Base-by-base conservation (phyloP, 1,139 yeast genomes). In the Candida buenavistaensis region DNA sequence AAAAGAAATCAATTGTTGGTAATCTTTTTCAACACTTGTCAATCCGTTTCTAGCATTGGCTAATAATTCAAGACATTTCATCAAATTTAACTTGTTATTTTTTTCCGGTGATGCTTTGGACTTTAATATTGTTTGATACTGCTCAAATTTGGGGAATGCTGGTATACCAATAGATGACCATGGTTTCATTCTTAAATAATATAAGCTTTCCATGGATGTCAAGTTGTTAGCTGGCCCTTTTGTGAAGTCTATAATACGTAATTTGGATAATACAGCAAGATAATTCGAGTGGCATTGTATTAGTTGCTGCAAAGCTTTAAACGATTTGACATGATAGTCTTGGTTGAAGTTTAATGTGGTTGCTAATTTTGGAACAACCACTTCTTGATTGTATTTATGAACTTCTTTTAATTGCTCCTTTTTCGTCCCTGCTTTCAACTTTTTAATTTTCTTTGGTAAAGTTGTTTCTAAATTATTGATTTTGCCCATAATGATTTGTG, bases 121-220 rank as follows among this genome's bases (percentile, higher is more conserved):
- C 3, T 30, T 19, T 17, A 43, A 30, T 10, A 32, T 24, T n/a
- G 34, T 22, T 35, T 34, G 38, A 41, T 58, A 69, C 28, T 62
- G 62, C 8, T 59, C 54, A 48, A 61, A 82, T 0, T 64, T 54
- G 3, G 92, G 86, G 33, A 75, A 53, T 20, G 68, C 71, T 0
- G 97, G 97, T 5, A 81, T 81, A 0, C 95, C 96, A 12, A 90
- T 83, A 0, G 90, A 75, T 12, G 86, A 78, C 64, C 86, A 88
- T 3, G 95, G 82, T 53, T 88, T 89, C 75, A 89, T 76, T 45
- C 96, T 73, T 29, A 89, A 61, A 14, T 74, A 66, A 55, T 73
- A 87, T n/a, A 82, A 58, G 26, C 72, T 52, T 41, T 79, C 78
- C 30, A 72, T 67, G 9, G 65, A 51, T 8, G 78, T 64, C 26